Conservation (phyloP, 495 filamentous ascomycete genomes). For the Penicilliopsis zonata region DNA sequence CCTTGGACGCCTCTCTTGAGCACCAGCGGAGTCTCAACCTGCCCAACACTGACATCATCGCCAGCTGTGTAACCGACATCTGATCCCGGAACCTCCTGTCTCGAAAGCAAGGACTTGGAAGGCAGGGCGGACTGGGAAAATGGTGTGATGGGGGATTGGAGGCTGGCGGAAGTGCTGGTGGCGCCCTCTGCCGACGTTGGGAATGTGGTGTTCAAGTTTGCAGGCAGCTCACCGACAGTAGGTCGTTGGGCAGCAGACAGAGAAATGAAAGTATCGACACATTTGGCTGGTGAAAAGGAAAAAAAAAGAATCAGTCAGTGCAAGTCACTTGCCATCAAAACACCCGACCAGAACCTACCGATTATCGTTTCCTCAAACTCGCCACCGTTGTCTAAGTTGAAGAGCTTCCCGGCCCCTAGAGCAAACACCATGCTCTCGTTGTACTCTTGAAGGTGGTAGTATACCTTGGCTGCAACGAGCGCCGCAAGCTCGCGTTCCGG, state of each 20-base stretch:
- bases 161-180: slow-evolving; percentile 53
- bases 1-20: slow-evolving; percentile 47
- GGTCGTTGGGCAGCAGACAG: slow-evolving; percentile 61
- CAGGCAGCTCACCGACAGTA: slow-evolving; percentile 41
- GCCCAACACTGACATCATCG: slow-evolving; percentile 38
- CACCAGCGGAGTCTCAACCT: slow-evolving; percentile 41
- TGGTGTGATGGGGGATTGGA: slow-evolving; percentile 79
- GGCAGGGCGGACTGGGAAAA: slow-evolving; percentile 87
- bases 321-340: not conserved
- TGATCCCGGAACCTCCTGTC: slow-evolving; percentile 53
- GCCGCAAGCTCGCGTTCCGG: slow-evolving; percentile 90
- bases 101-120: slow-evolving; percentile 84
- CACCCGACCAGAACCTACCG: slow-evolving; percentile 23
- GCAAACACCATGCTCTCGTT: slow-evolving; percentile 99
- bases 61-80: slow-evolving; percentile 43
- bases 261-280: slow-evolving; percentile 93
- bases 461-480: slow-evolving; percentile 91
- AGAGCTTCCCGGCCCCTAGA: slow-evolving; percentile 86
- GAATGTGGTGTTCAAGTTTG: slow-evolving; percentile 66
- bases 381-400: slow-evolving; percentile 79
- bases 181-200: slow-evolving; percentile 45
- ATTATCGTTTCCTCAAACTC: slow-evolving; percentile 99
- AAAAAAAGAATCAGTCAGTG: slow-evolving; percentile 1
- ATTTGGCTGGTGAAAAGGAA: slow-evolving; percentile 53
- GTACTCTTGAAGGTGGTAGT: slow-evolving; percentile 97